phyloP scores from a whole-genome alignment of 164 flowering plant species.

The Umbellularia californica region DNA sequence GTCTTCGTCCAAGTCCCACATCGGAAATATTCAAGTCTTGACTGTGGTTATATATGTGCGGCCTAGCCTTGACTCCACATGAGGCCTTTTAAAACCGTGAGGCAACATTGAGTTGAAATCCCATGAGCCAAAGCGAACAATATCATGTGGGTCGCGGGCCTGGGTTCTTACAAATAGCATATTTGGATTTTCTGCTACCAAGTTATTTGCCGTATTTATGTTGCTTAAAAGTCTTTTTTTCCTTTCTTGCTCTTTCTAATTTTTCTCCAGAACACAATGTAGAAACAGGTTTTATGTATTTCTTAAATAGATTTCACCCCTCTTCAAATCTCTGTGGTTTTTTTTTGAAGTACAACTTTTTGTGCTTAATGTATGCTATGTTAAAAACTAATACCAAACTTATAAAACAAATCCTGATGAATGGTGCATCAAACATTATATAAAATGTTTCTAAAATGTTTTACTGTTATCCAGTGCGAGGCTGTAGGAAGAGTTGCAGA shows the following conservation, averaged over 20 bases:
- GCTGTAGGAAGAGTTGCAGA: conserved; percentile 90
- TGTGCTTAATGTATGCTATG: not conserved
- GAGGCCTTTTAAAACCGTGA: too few relatives aligned
- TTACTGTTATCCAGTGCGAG: conserved; percentile 59
- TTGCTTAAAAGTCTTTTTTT: not conserved
- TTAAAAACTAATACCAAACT: not conserved
- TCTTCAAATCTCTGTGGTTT: not conserved
- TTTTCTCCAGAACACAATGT: not conserved
- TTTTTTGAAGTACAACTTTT: not conserved
- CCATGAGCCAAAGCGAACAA: too few relatives aligned
- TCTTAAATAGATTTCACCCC: not conserved
- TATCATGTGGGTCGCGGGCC: too few relatives aligned
- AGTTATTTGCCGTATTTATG: not conserved
- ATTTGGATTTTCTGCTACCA: not conserved
- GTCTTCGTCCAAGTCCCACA: too few relatives aligned
- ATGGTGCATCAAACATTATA: not conserved
- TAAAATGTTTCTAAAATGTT: not conserved
- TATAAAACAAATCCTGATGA: not conserved
- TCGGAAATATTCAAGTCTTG: too few relatives aligned
- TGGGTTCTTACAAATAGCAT: too few relatives aligned
- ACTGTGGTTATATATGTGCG: too few relatives aligned
- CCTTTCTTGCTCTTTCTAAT: not conserved
- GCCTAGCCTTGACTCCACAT: too few relatives aligned
- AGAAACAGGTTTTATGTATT: not conserved
- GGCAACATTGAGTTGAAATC: too few relatives aligned